Base-by-base conservation (phyloP, 768 basidiomycete species). In the Nevesoporus exiguus region DNA sequence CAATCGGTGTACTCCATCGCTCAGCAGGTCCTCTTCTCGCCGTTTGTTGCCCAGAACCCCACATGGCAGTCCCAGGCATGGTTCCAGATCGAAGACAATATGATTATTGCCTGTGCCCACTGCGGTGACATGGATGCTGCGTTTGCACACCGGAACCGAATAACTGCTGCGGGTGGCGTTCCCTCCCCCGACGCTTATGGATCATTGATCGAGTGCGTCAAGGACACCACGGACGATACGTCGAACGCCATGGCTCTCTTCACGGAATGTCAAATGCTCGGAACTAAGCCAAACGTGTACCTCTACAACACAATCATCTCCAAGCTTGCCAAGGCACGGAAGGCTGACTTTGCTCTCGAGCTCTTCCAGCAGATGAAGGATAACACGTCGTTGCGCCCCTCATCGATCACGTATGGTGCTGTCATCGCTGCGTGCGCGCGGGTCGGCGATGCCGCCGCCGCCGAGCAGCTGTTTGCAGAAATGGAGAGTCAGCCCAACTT, bases 241-340 rank as follows among this genome's bases (percentile, higher is more conserved):
- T 80, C 85, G 3, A 90, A 93, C 58, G 95, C 93, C 0, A 76
- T 93, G 70, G 79, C 83, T 29, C 80, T 98, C 29, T 98, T 87
- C 74, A 74, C 85, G 27, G 95, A 99, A 70, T 79, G 88, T 21
- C 79, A 84, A 56, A 69, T 73, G 41, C 80, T 82, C 25, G 84
- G 84, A 9, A 89, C 96, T 36, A 60, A 64, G 30, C 88, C 93
- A 15, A 94, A 91, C 65, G 78, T 87, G 44, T 99, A 88, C 73
- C 81, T 99, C 36, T 99, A 89, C 77, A 98, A 99, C 76, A 98
- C 92, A 62, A 88, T 95, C 73, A 98, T 99, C 72, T 93, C 91
- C 58, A 95, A 96, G 74, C 80, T 99, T 10, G 86, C 93, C 30
- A 93, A 89, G 70, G 97, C 97, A 3, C 82, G 97, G 60, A 96